A percentile compares a stretch with the other conserved stretches of the same genome.
These are phyloP conservation scores for Karstenula rhodostoma DNA, from an alignment of 2,329 filamentous ascomycete species.

Conservation along the genomic window DNA sequence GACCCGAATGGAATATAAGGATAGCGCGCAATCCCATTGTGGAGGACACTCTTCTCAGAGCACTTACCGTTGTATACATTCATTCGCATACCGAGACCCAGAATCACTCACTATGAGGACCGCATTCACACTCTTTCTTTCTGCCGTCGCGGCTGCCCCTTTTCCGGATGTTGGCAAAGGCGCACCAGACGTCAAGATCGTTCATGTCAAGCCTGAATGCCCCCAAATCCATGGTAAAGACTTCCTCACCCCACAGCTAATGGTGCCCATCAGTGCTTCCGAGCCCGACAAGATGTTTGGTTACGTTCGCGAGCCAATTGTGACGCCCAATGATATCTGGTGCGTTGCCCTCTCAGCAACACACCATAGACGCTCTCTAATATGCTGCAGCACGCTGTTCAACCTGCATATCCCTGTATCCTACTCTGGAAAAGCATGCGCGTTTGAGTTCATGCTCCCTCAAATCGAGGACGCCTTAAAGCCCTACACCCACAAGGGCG, in stretches of 20 bases:
- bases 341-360: not conserved
- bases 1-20: not conserved
- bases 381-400: slow-evolving; percentile 5
- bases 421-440: not conserved
- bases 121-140: not conserved
- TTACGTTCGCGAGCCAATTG: not conserved
- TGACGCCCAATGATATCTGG: not conserved
- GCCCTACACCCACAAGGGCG: slow-evolving; percentile 2
- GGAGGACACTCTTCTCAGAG: no score
- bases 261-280: not conserved
- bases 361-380: not conserved
- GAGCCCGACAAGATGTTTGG: not conserved
- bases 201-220: not conserved
- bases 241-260: not conserved
- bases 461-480: not conserved
- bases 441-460: slow-evolving; percentile 10
- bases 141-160: not conserved
- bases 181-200: not conserved
- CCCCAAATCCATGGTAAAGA: not conserved
- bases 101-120: not conserved
- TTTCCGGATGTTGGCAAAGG: not conserved
- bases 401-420: slow-evolving; percentile 5
- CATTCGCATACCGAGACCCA: not conserved
- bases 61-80: not conserved
- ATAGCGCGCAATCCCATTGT: not conserved